These are phyloP conservation scores for Starmerella gropengiesseri DNA, from an alignment of 805 yeast species.

Conservation along the genomic window DNA sequence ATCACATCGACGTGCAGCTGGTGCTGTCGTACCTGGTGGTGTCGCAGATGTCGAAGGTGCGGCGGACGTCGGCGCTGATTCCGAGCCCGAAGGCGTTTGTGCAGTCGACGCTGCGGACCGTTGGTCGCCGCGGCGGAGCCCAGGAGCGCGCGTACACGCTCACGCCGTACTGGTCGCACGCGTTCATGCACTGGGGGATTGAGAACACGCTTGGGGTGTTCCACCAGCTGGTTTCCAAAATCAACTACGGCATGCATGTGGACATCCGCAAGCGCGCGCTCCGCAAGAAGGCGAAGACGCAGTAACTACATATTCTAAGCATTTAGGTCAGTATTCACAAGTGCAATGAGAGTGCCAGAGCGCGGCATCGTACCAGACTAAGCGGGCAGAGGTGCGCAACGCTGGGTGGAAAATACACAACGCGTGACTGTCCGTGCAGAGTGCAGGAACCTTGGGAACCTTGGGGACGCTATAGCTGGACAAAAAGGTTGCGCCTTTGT, in stretches of 20 bases:
- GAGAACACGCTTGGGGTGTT: conserved; percentile 74
- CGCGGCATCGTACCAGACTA: too few species aligned
- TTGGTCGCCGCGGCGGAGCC: conserved; percentile 85
- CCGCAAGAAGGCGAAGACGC: conserved; percentile 44
- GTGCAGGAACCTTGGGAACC: too few species aligned
- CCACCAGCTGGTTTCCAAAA: conserved; percentile 52
- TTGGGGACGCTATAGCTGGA: too few species aligned
- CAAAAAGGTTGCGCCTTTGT: too few species aligned
- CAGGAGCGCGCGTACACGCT: conserved; percentile 77
- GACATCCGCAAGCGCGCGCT: conserved; percentile 74
- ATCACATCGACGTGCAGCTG: conserved; percentile 74
- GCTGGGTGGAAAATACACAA: too few species aligned
- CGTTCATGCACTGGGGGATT: conserved; percentile 71
- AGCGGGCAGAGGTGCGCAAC: too few species aligned
- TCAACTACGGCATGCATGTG: conserved; percentile 69
- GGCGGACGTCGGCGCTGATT: conserved; percentile 58
- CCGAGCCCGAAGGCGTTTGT: conserved; percentile 82
- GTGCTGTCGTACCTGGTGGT: conserved; percentile 83
- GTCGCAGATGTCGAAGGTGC: conserved; percentile 90
- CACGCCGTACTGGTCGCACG: conserved; percentile 93
- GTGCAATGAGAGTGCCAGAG: too few species aligned
- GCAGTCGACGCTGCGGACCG: conserved; percentile 48
- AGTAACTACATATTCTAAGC: conserved; percentile 4
- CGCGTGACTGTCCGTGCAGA: too few species aligned
- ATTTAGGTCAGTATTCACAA: neutral